Percentiles rank a stretch among this genome's conserved stretches.
These are phyloP conservation scores for Raddia distichophylla DNA, from an alignment of 176 grass and related monocot species.

Conservation along the genomic window DNA sequence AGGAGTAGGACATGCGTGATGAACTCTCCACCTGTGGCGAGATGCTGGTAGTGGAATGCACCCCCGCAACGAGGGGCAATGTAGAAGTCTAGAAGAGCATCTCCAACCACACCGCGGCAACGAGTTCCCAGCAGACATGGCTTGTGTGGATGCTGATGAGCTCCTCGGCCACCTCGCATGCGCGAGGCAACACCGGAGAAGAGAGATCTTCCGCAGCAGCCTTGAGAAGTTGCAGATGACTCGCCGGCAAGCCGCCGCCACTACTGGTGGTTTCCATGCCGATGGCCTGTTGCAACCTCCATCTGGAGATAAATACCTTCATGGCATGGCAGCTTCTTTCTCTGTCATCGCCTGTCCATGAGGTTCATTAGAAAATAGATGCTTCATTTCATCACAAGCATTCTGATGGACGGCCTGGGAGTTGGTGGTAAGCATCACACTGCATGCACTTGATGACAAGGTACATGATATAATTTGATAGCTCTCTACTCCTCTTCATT, in stretches of 20 bases:
- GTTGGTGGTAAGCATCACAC: neutral
- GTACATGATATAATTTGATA: conserved; percentile 17
- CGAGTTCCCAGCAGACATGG: neutral
- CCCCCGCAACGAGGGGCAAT: neutral
- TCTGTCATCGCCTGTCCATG: neutral
- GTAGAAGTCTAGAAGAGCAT: conserved; percentile 29
- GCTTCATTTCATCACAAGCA: neutral
- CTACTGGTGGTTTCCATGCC: no score
- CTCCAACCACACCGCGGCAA: neutral
- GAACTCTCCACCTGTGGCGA: neutral
- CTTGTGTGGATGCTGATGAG: neutral
- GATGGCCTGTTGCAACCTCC: no score
- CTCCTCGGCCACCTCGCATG: neutral
- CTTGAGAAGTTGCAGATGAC: no score
- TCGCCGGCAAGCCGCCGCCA: no score
- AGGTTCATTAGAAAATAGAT: neutral
- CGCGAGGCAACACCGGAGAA: neutral
- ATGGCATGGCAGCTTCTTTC: no score
- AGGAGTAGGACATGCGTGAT: neutral
- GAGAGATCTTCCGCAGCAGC: neutral
- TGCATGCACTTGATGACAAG: conserved; percentile 4
- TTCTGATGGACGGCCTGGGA: neutral
- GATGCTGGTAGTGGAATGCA: neutral
- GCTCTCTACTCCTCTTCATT: neutral
- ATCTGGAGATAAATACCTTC: no score